A percentile compares a stretch with the other conserved stretches of the same genome.
Evolutionary conservation across 2,329 filamentous ascomycete species (phyloP).

Genomic region (Ustilaginoidea virens): DNA sequence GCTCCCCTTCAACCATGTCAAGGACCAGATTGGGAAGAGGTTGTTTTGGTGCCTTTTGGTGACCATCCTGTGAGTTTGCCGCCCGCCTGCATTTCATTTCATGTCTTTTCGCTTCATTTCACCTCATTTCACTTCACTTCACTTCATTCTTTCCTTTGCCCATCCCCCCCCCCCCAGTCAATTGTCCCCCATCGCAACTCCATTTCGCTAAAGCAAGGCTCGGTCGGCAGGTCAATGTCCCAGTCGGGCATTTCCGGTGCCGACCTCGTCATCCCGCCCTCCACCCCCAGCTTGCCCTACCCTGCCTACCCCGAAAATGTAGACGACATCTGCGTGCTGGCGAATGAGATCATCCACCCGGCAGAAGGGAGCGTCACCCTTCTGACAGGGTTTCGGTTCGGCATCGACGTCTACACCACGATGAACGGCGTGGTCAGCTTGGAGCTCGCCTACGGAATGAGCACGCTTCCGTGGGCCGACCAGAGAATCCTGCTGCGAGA

Average conservation of each 20-base stretch:
- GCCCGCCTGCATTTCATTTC: no score
- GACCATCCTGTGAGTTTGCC: slow-evolving; percentile 44
- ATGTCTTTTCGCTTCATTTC: no score
- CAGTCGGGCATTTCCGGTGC: slow-evolving; percentile 60
- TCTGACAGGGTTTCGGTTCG: slow-evolving; percentile 68
- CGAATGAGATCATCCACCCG: slow-evolving; percentile 54
- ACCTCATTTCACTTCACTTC: slow-evolving; percentile 1
- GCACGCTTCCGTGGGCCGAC: slow-evolving; percentile 61
- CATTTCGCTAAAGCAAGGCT: no score
- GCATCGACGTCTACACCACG: slow-evolving; percentile 62
- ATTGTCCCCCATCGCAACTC: no score
- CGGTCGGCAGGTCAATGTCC: slow-evolving; percentile 60
- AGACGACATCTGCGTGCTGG: slow-evolving; percentile 68
- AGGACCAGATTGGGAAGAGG: slow-evolving; percentile 57
- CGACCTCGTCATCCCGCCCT: slow-evolving; percentile 60
- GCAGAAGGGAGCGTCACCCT: slow-evolving; percentile 52
- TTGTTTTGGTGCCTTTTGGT: slow-evolving; percentile 79
- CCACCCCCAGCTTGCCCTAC: slow-evolving; percentile 60
- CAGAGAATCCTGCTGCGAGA: slow-evolving; percentile 60
- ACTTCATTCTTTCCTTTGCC: no score
- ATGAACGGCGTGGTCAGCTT: slow-evolving; percentile 68
- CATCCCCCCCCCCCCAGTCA: no score
- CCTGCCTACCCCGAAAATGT: slow-evolving; percentile 69
- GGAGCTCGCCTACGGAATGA: slow-evolving; percentile 69
- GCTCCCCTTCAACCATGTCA: slow-evolving; percentile 49